Percentiles rank a stretch among this genome's conserved stretches.
Evolutionary conservation across 768 basidiomycete genomes (phyloP).

Genomic region (Glaciozyma martinii): DNA sequence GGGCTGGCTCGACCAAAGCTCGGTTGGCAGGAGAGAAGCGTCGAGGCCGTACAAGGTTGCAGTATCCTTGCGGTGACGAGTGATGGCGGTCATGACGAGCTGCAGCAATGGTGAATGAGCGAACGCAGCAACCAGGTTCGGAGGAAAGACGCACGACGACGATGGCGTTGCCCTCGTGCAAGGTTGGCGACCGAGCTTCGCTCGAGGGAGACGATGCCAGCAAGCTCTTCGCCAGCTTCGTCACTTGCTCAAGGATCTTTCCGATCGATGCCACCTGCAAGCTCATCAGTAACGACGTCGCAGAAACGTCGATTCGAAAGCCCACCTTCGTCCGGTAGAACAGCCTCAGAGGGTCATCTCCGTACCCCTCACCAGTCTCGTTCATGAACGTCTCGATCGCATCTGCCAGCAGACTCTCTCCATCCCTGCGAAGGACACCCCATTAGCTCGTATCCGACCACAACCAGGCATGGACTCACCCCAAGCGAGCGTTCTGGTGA

Average conservation of each 20-base stretch:
- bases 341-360: constrained; percentile 68
- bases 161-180: constrained; percentile 62
- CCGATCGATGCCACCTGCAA: constrained; percentile 55
- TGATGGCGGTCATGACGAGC: constrained; percentile 64
- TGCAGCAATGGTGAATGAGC: constrained; percentile 38
- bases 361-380: constrained; percentile 48
- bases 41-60: constrained; percentile 64
- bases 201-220: constrained; percentile 40
- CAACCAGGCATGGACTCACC: constrained; percentile 27
- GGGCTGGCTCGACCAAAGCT: constrained; percentile 75
- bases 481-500: constrained; percentile 38
- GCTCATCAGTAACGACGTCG: not conserved
- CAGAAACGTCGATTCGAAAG: no score
- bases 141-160: constrained; percentile 49
- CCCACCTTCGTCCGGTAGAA: constrained; percentile 63
- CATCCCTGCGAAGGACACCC: not conserved
- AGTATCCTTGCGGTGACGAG: constrained; percentile 66
- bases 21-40: constrained; percentile 48
- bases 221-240: constrained; percentile 46
- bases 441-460: not conserved
- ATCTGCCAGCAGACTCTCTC: constrained; percentile 51
- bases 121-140: not conserved
- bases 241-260: constrained; percentile 54
- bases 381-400: constrained; percentile 62
- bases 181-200: constrained; percentile 43